Evolutionary conservation across 306 rosid genomes (phyloP), one percentile per base, ranked within the genome.

Genomic region (Erythrophleum fordii): DNA sequence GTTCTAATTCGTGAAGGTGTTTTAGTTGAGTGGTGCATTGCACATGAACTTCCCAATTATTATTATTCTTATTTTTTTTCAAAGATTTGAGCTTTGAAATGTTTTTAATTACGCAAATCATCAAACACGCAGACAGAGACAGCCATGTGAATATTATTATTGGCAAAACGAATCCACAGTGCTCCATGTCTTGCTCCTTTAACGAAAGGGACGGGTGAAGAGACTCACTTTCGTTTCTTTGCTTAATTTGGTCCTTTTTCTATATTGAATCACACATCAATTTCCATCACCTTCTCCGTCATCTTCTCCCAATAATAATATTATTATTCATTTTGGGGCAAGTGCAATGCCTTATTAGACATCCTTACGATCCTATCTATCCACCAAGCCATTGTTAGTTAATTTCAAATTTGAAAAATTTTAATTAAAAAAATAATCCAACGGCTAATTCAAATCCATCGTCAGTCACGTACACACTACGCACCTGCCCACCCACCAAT

Each of bases 211-310:
- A 86, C 82, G 83, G 77, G 89, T 82, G 85, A 10, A 44, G 7
- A 1, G 83, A 86, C 34, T 79, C 82, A 73, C 87, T 70, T 78
- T 85, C 85, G 69, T 83, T 78, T 86, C 1, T 31, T n/a, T n/a
- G n/a, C n/a, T n/a, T n/a, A 4, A 4, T 4, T 84, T 76, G 85
- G 90, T 83, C 75, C 83, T 87, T 45, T 39, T 10, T 70, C 26
- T 74, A 80, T 85, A 90, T n/a, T n/a, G 91, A 88, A 89, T 92
- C 94, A 86, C 90, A 88, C 86, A 84, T 89, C 93, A 42, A 86
- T 83, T 87, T 85, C 84, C 42, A 84, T 83, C n/a, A n/a, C n/a
- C n/a, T n/a, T n/a, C n/a, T n/a, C n/a, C n/a, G n/a, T n/a, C n/a
- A n/a, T n/a, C n/a, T n/a, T n/a, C n/a, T n/a, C n/a, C n/a, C n/a